These are phyloP conservation scores for Trapa incisa DNA, from an alignment of 345 rosid genomes.

Conservation along the genomic window DNA sequence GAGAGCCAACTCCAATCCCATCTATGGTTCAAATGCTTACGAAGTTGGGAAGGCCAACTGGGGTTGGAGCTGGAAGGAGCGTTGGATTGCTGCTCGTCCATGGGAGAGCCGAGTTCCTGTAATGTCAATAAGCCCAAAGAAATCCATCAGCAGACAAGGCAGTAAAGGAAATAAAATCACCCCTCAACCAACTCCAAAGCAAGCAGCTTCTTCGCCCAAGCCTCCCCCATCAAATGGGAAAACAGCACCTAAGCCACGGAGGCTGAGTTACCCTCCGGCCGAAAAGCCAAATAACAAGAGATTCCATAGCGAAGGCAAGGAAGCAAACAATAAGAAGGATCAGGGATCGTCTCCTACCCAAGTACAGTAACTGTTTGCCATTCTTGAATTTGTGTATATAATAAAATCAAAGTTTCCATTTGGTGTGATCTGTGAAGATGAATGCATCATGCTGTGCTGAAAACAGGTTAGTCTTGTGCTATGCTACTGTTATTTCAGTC, in stretches of 20 bases:
- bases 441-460: not conserved
- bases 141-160: conserved; percentile 28
- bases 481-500: not conserved
- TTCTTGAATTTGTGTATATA: not conserved
- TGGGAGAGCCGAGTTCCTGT: conserved; percentile 67
- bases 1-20: conserved; percentile 54
- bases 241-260: conserved; percentile 32
- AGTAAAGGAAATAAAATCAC: conserved; percentile 27
- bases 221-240: conserved; percentile 27
- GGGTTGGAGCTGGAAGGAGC: conserved; percentile 99
- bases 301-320: conserved; percentile 15
- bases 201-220: conserved; percentile 34
- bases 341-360: not conserved
- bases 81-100: conserved; percentile 87
- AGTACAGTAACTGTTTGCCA: not conserved
- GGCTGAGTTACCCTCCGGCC: conserved; percentile 57
- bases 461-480: not conserved
- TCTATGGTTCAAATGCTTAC: conserved; percentile 31
- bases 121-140: conserved; percentile 38
- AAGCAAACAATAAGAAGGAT: conserved; percentile 4
- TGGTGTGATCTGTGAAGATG: not conserved
- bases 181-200: conserved; percentile 38
- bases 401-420: not conserved
- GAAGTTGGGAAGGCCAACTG: conserved; percentile 68
- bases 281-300: conserved; percentile 24